Evolutionary conservation across 2,329 filamentous ascomycete genomes (phyloP), one percentile per base, ranked within the genome.

Genomic region (Alternaria infectoria): DNA sequence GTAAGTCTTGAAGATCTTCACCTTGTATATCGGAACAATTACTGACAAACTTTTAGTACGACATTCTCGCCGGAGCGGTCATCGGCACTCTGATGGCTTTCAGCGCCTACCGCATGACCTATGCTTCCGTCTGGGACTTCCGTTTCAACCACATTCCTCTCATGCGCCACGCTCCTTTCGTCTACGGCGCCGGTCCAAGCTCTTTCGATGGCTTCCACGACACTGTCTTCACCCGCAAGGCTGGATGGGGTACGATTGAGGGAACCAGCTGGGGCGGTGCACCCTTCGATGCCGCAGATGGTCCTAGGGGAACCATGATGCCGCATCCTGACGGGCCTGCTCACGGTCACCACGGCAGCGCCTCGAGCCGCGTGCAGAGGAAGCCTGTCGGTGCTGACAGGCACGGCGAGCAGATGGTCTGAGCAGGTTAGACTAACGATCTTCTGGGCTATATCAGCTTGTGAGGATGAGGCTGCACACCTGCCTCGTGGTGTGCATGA

Each of bases 91-190:
- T 87, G 62, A 87, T 91, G 79, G 90, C 90, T 0, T 88, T 91
- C 70, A 86, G 85, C 2, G 76, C 85, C 0, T 92, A 91, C 75
- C 83, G 90, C 57, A 90, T 90, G 88, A 85, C 87, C 3, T 92
- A 90, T 69, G 88, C 89, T 0, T 82, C 85, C 9, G 82, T 91
- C 54, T 92, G 89, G 86, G 89, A 93, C 75, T 91, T 88, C 84
- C 81, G 89, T 11, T 89, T 83, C 77, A 87, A 87, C 74, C 89
- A 91, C 73, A 86, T 91, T 30, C 89, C 89, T 2, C 83, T 93
- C 6, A 86, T 87, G 68, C 85, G 89, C 19, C 82, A 84, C 45
- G 79, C 83, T 19, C 83, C 88, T 0, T 90, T 89, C 71, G 78
- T 81, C 21, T 89, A 88, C 64, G 81, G 81, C 68, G 74, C 73